Evolutionary conservation across 1,284 basidiomycete species (phyloP).

Genomic region (Leccinum cinnamomeum): DNA sequence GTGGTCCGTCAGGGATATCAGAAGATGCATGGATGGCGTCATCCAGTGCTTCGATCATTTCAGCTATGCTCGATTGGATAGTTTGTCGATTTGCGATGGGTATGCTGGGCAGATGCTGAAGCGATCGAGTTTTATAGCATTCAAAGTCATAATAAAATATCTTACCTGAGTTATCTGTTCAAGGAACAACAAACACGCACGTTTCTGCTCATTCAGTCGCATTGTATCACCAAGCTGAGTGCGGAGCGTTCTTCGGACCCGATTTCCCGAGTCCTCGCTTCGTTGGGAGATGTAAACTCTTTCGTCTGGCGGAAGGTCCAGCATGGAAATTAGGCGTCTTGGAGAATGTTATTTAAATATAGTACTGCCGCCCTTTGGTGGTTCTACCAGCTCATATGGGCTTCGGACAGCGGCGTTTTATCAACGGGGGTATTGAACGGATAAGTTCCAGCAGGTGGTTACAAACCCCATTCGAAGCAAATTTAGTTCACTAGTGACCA

Average conservation of each 20-base stretch:
- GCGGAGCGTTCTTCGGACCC: background rate
- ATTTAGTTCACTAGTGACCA: too few relatives aligned
- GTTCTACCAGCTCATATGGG: too few relatives aligned
- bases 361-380: too few relatives aligned
- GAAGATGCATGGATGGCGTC: background rate
- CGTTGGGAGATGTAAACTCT: too few relatives aligned
- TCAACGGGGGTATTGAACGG: too few relatives aligned
- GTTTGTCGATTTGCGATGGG: background rate
- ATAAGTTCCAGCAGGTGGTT: too few relatives aligned
- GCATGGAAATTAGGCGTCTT: too few relatives aligned
- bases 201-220: background rate
- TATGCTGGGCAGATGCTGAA: background rate
- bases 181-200: background rate
- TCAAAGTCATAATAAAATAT: background rate
- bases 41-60: background rate
- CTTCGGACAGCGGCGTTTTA: too few relatives aligned
- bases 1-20: background rate
- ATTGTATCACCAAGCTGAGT: conserved; percentile 1
- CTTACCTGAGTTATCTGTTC: background rate
- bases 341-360: too few relatives aligned
- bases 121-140: background rate
- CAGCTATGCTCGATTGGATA: background rate
- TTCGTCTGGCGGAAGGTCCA: too few relatives aligned
- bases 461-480: too few relatives aligned
- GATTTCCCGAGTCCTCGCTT: background rate